phyloP scores from a whole-genome alignment of 805 yeast species.

The Hanseniaspora clermontiae region DNA sequence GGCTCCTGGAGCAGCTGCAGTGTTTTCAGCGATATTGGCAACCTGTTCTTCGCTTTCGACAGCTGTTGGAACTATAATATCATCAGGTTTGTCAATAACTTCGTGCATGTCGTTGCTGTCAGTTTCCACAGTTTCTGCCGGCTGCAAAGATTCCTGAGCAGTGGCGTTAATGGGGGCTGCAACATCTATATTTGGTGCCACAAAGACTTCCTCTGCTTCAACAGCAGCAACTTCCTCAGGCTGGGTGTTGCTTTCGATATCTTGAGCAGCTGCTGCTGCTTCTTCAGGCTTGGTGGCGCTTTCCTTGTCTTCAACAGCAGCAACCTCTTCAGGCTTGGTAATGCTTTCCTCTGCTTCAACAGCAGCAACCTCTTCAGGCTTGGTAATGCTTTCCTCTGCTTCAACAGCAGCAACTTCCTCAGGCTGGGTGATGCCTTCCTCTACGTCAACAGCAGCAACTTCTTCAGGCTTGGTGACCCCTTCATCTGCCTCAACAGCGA shows the following conservation, averaged over 20 bases:
- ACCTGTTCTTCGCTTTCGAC: neutral
- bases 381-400: neutral
- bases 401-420: no score
- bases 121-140: neutral
- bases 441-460: no score
- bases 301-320: neutral
- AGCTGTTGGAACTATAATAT: constrained; percentile 3
- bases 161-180: neutral
- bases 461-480: no score
- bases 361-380: neutral
- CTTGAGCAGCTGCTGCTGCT: no score
- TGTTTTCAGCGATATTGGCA: no score
- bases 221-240: neutral
- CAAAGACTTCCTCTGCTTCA: neutral
- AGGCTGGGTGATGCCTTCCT: no score
- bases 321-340: neutral
- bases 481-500: no score
- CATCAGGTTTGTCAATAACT: neutral
- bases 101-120: neutral
- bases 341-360: neutral
- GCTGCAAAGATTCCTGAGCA: neutral
- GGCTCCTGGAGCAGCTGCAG: neutral
- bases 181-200: neutral
- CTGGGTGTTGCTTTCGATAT: no score
- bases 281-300: neutral